phyloP scores from a whole-genome alignment of 768 basidiomycete species.

The Pleurotus pulmonarius region DNA sequence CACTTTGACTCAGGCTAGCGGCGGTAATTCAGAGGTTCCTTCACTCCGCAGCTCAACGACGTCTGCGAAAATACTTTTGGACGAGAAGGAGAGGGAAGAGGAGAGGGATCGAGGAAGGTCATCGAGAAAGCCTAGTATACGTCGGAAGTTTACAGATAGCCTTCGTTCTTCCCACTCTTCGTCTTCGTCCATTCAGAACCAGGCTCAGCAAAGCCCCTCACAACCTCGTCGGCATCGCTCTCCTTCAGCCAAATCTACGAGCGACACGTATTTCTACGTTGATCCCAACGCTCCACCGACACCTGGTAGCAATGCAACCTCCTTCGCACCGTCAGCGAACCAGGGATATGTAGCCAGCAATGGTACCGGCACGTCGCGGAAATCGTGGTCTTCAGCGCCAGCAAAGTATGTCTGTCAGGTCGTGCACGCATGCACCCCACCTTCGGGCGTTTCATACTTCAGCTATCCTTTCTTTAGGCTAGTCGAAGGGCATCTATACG shows the following conservation, averaged over 20 bases:
- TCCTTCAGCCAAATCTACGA: conserved; percentile 26
- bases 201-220: not conserved
- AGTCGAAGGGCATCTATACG: conserved; percentile 55
- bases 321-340: not conserved
- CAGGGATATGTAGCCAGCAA: conserved; percentile 19
- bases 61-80: conserved; percentile 13
- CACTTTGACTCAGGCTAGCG: conserved; percentile 16
- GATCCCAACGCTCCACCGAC: conserved; percentile 13
- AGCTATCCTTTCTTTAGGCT: conserved; percentile 76
- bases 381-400: conserved; percentile 38
- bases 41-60: conserved; percentile 15
- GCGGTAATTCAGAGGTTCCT: conserved; percentile 12
- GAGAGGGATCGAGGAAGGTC: conserved; percentile 22
- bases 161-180: conserved; percentile 15
- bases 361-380: conserved; percentile 23
- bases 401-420: conserved; percentile 66
- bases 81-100: conserved; percentile 15
- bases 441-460: conserved; percentile 60
- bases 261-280: conserved; percentile 28
- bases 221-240: conserved; percentile 24
- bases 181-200: conserved; percentile 4
- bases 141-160: conserved; percentile 22
- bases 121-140: conserved; percentile 22
- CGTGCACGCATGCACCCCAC: conserved; percentile 66
- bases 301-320: conserved; percentile 7